Evolutionary conservation across 2,329 filamentous ascomycete species (phyloP), one percentile per base, ranked within the genome.

Genomic region (Beauveria australis): DNA sequence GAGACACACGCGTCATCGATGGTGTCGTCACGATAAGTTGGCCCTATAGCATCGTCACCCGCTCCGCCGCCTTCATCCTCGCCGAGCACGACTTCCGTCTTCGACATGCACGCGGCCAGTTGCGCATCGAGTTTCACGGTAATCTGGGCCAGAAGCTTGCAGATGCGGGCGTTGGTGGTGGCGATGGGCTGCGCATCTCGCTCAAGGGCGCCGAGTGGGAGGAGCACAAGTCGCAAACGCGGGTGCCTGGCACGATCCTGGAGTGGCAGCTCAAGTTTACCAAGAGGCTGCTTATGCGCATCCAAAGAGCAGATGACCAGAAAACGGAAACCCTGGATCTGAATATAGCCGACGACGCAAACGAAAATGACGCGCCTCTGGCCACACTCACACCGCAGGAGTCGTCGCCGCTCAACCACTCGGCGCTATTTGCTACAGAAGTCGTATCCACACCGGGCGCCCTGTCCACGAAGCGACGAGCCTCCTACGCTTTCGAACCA

Each of bases 21-120:
- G 92, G 89, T 44, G 79, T 89, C 18, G 84, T 97, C 24, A 93
- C 91, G 9, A 84, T 97, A 41, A 86, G 91, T 61, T 97, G 93
- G 92, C 93, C 93, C 0, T 97, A 91, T 73, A 96, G 89, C 65
- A 89, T 88, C 24, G 85, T 91, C 28, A 88, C 83, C 33, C 83
- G 82, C 58, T 86, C 86, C 44, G 82, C 92, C 66, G 88, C 91
- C 28, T 86, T 97, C 55, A 82, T 95, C 22, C 82, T 97, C 40
- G 89, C 89, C 51, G 92, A 97, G 68, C 86, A 87, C 51, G 91
- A 97, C 71, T 89, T 92, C 68, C 88, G 90, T 53, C 79, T 93
- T 55, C 89, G 93, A 60, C 84, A 85, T 64, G 79, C 81, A 46
- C 88, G 84, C 65, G 93, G 93, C 14, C 91, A 96, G 73, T 85